Evolutionary conservation across 2,329 filamentous ascomycete species (phyloP).

Genomic region (Penicillium sp.): DNA sequence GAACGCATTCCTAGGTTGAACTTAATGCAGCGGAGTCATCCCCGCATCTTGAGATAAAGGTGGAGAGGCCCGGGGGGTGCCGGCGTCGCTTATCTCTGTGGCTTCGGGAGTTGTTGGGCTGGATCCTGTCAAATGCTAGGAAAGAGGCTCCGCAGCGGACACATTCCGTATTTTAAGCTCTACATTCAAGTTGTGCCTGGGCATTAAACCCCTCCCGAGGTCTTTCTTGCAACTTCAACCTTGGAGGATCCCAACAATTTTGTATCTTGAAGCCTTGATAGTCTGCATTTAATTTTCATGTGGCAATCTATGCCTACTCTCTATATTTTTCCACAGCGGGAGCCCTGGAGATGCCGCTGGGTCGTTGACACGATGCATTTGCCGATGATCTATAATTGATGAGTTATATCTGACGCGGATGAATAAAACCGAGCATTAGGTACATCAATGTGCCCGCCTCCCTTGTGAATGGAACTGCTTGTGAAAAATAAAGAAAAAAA

Average conservation of each 20-base stretch:
- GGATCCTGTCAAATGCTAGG: not conserved
- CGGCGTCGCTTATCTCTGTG: not conserved
- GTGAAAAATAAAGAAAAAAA: not conserved
- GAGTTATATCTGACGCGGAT: not conserved
- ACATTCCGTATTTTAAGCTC: slow-evolving; percentile 6
- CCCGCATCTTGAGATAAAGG: slow-evolving; percentile 2
- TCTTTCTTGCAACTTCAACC: not conserved
- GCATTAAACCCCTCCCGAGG: not conserved
- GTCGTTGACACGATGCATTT: too few relatives aligned
- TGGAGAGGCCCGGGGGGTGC: not conserved
- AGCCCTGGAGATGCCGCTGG: too few relatives aligned
- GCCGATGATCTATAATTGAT: not conserved
- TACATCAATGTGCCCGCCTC: not conserved
- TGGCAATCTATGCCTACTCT: too few relatives aligned
- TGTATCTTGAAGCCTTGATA: too few relatives aligned
- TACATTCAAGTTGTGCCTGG: not conserved
- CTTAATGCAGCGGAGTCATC: slow-evolving; percentile 2
- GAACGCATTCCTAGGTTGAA: slow-evolving; percentile 2
- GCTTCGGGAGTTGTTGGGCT: not conserved
- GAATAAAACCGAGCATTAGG: not conserved
- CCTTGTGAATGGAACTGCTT: not conserved
- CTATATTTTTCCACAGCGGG: too few relatives aligned
- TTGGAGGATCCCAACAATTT: not conserved
- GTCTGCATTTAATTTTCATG: too few relatives aligned
- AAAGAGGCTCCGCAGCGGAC: slow-evolving; percentile 6